A percentile compares a stretch with the other conserved stretches of the same genome.
phyloP scores from a whole-genome alignment of 352 stramenopile genomes.

The Phytophthora fragariaefolia region DNA sequence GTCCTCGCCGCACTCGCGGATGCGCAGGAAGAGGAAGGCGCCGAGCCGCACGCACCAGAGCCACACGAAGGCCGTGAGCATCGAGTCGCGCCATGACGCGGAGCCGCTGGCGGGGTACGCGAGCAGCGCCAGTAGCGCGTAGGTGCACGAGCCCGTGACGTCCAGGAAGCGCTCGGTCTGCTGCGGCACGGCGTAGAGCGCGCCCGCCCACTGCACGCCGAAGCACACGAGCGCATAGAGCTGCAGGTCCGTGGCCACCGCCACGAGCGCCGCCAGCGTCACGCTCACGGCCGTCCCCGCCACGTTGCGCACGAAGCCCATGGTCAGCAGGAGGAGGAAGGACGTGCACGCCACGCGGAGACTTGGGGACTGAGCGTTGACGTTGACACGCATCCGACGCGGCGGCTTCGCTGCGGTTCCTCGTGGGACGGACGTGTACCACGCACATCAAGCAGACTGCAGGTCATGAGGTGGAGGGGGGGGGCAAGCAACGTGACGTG shows the following conservation, averaged over 20 bases:
- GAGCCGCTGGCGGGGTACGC: not conserved
- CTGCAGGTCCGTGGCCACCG: conserved; percentile 45
- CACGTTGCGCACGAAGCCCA: not conserved
- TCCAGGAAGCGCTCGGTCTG: conserved; percentile 88
- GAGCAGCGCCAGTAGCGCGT: conserved; percentile 56
- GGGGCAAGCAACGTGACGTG: not conserved
- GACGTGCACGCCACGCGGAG: not conserved
- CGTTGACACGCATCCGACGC: conserved; percentile 4
- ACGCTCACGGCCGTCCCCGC: conserved; percentile 52
- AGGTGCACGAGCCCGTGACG: conserved; percentile 79
- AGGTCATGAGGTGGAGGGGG: not conserved
- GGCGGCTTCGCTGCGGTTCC: conserved; percentile 1
- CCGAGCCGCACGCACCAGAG: conserved; percentile 83
- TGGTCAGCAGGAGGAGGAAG: not conserved
- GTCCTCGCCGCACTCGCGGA: conserved; percentile 70
- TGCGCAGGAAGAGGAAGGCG: conserved; percentile 81
- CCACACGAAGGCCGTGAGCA: conserved; percentile 75
- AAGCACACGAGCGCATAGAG: conserved; percentile 59
- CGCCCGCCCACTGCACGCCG: conserved; percentile 66
- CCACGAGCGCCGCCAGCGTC: conserved; percentile 44
- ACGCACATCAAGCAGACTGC: no score
- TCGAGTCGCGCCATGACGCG: conserved; percentile 53
- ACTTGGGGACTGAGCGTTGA: conserved; percentile 5
- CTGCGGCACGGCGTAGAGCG: conserved; percentile 68
- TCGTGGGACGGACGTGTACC: conserved; percentile 3